Conservation (phyloP, 1,284 basidiomycete genomes). For the Malassezia equina region DNA sequence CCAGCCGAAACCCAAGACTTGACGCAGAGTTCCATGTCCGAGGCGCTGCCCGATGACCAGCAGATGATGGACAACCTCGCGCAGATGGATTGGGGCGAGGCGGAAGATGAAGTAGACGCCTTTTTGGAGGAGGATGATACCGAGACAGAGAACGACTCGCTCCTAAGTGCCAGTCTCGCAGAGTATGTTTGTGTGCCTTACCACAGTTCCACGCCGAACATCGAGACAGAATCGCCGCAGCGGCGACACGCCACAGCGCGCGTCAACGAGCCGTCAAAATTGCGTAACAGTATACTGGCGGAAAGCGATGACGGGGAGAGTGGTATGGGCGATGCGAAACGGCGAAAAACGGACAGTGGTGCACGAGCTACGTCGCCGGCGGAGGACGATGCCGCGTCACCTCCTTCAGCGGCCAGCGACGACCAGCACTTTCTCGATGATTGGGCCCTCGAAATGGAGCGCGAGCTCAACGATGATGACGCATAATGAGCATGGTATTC, state of each 20-base stretch:
- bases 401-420: slow-evolving; percentile 13
- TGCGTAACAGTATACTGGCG: slow-evolving; percentile 17
- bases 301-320: not conserved
- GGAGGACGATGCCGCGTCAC: not conserved
- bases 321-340: not conserved
- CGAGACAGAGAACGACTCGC: slow-evolving; percentile 11
- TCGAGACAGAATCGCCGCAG: not conserved
- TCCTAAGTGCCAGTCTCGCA: slow-evolving; percentile 17
- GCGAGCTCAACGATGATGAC: slow-evolving; percentile 22
- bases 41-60: not conserved
- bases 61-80: slow-evolving; percentile 18
- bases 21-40: not conserved
- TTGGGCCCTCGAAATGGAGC: slow-evolving; percentile 34
- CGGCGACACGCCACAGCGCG: not conserved
- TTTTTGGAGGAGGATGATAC: slow-evolving; percentile 53
- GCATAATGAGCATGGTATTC: slow-evolving; percentile 2
- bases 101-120: slow-evolving; percentile 75
- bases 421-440: slow-evolving; percentile 36
- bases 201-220: not conserved
- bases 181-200: not conserved
- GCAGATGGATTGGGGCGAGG: slow-evolving; percentile 58
- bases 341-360: not conserved
- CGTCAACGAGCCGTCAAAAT: slow-evolving; percentile 11
- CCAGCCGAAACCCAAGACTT: not conserved
- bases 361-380: not conserved